Percentiles rank a stretch among this genome's conserved stretches.
phyloP scores from a whole-genome alignment of 1,284 basidiomycete species.

The Butyriboletus appendiculatus region DNA sequence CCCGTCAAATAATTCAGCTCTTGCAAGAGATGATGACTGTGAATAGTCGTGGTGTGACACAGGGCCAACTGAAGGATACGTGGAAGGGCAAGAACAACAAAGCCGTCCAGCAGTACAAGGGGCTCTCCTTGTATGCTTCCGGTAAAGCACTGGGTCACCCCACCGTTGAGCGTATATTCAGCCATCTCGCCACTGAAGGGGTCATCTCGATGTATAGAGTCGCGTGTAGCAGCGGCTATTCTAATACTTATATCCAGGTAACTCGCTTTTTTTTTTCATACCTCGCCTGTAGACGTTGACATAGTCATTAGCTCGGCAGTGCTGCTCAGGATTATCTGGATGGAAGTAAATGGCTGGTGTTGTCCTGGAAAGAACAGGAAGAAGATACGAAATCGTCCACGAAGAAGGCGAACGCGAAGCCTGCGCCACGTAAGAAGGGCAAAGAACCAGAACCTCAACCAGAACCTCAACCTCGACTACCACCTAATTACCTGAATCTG shows the following conservation, averaged over 20 bases:
- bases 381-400: constrained; percentile 23
- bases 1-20: constrained; percentile 52
- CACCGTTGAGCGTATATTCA: constrained; percentile 63
- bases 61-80: constrained; percentile 52
- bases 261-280: background rate
- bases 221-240: constrained; percentile 38
- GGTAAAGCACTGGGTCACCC: constrained; percentile 51
- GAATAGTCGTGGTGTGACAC: constrained; percentile 43
- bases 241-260: constrained; percentile 32
- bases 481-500: constrained; percentile 7
- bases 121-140: constrained; percentile 53
- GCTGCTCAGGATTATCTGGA: constrained; percentile 27
- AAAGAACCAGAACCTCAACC: constrained; percentile 18
- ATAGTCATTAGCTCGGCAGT: constrained; percentile 20
- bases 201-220: constrained; percentile 41
- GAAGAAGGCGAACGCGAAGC: constrained; percentile 21
- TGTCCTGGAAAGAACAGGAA: constrained; percentile 32
- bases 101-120: constrained; percentile 48
- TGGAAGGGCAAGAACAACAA: constrained; percentile 61
- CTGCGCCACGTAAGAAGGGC: constrained; percentile 20
- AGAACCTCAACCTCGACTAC: background rate
- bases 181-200: constrained; percentile 46
- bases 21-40: constrained; percentile 46
- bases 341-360: constrained; percentile 16
- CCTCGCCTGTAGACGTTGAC: constrained; percentile 5